phyloP scores from a whole-genome alignment of 768 basidiomycete genomes.

The Lactarius evosmus region DNA sequence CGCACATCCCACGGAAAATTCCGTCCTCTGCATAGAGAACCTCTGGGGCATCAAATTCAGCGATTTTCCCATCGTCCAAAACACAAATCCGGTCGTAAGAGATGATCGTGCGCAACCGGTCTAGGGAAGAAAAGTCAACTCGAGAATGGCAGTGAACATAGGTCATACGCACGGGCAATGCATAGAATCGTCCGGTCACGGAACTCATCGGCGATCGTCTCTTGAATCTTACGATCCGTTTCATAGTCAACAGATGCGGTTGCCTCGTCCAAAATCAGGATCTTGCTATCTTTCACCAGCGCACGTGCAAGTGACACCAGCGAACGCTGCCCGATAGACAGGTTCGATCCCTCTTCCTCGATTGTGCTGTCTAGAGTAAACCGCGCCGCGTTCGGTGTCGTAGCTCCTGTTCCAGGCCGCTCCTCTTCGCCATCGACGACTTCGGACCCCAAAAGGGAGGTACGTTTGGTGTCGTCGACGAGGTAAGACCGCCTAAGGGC shows the following conservation, averaged over 20 bases:
- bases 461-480: conserved; percentile 48
- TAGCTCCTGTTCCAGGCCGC: conserved; percentile 35
- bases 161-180: conserved; percentile 66
- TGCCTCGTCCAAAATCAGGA: conserved; percentile 89
- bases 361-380: conserved; percentile 82
- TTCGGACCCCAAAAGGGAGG: conserved; percentile 31
- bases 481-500: conserved; percentile 83
- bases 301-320: conserved; percentile 87
- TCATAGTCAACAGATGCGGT: conserved; percentile 90
- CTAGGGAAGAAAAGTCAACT: conserved; percentile 34
- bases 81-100: conserved; percentile 88
- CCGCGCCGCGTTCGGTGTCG: conserved; percentile 34
- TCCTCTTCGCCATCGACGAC: conserved; percentile 38
- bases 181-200: conserved; percentile 79
- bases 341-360: conserved; percentile 83
- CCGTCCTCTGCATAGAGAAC: conserved; percentile 58
- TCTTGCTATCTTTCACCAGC: conserved; percentile 77
- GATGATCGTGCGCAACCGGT: conserved; percentile 84
- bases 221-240: conserved; percentile 88
- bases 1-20: conserved; percentile 85
- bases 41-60: conserved; percentile 81
- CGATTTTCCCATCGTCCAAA: conserved; percentile 75
- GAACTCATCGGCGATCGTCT: conserved; percentile 85
- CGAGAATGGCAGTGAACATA: background rate
- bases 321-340: conserved; percentile 79